A percentile compares a stretch with the other conserved stretches of the same genome.
Conservation (phyloP, 805 yeast species). For the Teunomyces kruisii region DNA sequence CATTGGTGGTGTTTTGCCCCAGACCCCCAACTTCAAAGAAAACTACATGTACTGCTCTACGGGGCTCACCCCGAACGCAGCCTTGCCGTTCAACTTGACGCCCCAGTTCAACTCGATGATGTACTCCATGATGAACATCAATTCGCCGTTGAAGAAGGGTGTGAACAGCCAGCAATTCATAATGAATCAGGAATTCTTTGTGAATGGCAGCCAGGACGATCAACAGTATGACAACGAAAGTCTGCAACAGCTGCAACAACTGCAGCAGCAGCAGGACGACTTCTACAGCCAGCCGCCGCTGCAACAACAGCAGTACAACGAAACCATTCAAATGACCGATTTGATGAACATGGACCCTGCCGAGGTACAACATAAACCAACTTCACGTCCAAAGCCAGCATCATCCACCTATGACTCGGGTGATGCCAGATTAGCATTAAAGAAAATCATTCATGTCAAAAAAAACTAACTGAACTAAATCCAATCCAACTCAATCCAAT, state of each 20-base stretch:
- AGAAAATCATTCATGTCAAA: constrained; percentile 35
- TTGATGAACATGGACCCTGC: constrained; percentile 15
- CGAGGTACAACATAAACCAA: background rate
- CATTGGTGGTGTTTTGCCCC: constrained; percentile 19
- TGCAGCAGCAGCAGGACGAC: constrained; percentile 1
- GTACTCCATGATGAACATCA: constrained; percentile 34
- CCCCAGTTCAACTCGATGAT: constrained; percentile 43
- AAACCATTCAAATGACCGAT: constrained; percentile 15
- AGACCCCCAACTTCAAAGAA: constrained; percentile 36
- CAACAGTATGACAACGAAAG: background rate
- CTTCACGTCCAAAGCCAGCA: background rate
- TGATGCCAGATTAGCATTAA: constrained; percentile 39
- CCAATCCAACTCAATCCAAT: too few relatives aligned
- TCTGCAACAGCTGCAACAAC: constrained; percentile 1
- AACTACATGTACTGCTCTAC: constrained; percentile 22
- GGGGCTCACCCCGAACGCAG: constrained; percentile 30
- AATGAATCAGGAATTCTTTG: constrained; percentile 30
- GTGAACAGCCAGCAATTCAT: constrained; percentile 16
- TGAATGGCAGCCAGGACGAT: constrained; percentile 9
- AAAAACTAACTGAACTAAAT: too few relatives aligned
- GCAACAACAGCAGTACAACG: constrained; percentile 4
- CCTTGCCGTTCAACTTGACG: constrained; percentile 32
- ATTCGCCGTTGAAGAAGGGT: constrained; percentile 27
- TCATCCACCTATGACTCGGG: constrained; percentile 25
- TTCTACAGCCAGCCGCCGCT: constrained; percentile 5